These are phyloP conservation scores for Nannochloris sp. DNA, from an alignment of 139 green algal genomes.

Conservation along the genomic window DNA sequence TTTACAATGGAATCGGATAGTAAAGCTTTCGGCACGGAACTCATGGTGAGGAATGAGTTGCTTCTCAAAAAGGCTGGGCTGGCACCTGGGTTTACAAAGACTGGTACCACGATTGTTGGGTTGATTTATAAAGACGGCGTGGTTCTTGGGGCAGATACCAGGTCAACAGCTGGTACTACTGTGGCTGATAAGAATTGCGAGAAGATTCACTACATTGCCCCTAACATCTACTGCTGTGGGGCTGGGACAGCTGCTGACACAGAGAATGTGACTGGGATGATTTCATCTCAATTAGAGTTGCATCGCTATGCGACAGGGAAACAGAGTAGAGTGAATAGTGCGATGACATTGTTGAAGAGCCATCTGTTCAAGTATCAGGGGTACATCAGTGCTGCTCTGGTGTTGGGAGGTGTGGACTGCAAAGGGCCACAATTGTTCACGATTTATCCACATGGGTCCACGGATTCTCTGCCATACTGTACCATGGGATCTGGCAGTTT, in stretches of 20 bases:
- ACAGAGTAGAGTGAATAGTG: constrained; percentile 76
- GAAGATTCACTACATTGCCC: constrained; percentile 98
- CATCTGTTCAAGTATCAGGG: constrained; percentile 98
- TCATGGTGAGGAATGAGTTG: constrained; percentile 76
- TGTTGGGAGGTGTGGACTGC: constrained; percentile 90
- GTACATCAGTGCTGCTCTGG: constrained; percentile 86
- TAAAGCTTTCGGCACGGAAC: constrained; percentile 84
- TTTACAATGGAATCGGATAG: background rate
- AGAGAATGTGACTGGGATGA: constrained; percentile 94
- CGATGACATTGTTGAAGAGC: constrained; percentile 91
- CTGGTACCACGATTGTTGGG: constrained; percentile 93
- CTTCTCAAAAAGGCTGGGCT: constrained; percentile 63
- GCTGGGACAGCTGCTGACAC: constrained; percentile 96
- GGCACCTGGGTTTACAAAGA: constrained; percentile 72
- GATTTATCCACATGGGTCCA: constrained; percentile 96
- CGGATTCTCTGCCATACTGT: constrained; percentile 85
- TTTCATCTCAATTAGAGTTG: constrained; percentile 80
- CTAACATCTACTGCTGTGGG: constrained; percentile 98
- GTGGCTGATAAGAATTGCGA: constrained; percentile 99
- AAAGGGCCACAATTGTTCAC: constrained; percentile 94
- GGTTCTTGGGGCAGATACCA: constrained; percentile 94
- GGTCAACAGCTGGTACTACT: constrained; percentile 86
- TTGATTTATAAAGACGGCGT: constrained; percentile 97
- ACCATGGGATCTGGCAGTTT: constrained; percentile 96
- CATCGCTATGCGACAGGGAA: constrained; percentile 81